A percentile compares a stretch with the other conserved stretches of the same genome.
Evolutionary conservation across 73 alveolate species (phyloP).

Genomic region (Paramecium tetraurelia): DNA sequence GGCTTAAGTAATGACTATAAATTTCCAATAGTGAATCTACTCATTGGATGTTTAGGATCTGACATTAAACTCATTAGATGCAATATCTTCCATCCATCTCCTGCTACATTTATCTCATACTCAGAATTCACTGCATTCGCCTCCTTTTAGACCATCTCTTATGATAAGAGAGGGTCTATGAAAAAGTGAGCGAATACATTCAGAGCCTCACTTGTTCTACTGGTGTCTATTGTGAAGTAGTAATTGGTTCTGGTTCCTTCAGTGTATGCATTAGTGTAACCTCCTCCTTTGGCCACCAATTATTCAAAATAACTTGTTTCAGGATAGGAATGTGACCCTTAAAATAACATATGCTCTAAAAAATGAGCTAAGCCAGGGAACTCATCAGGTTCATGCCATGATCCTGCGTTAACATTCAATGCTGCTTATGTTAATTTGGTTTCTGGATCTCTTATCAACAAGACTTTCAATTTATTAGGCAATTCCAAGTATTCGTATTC

Average conservation of each 20-base stretch:
- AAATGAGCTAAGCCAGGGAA: slow-evolving; percentile 75
- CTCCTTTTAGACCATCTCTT: slow-evolving; percentile 35
- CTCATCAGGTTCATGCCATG: slow-evolving; percentile 67
- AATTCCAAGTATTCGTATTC: slow-evolving; percentile 25
- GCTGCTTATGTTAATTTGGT: slow-evolving; percentile 74
- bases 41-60: not conserved
- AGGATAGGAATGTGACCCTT: slow-evolving; percentile 57
- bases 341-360: slow-evolving; percentile 71
- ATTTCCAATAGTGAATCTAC: slow-evolving; percentile 27
- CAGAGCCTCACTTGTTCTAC: slow-evolving; percentile 14
- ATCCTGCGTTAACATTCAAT: slow-evolving; percentile 72
- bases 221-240: slow-evolving; percentile 2
- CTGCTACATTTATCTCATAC: slow-evolving; percentile 22
- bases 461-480: slow-evolving; percentile 61
- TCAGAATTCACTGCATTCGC: slow-evolving; percentile 58
- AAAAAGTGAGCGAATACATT: slow-evolving; percentile 46
- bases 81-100: slow-evolving; percentile 53
- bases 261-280: slow-evolving; percentile 53
- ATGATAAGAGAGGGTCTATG: slow-evolving; percentile 45
- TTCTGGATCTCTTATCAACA: slow-evolving; percentile 68
- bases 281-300: slow-evolving; percentile 49
- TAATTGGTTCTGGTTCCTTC: slow-evolving; percentile 46
- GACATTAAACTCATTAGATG: not conserved
- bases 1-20: slow-evolving; percentile 12
- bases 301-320: slow-evolving; percentile 32